Base-by-base conservation (phyloP, 306 rosid species). In the Corylus avellana region DNA sequence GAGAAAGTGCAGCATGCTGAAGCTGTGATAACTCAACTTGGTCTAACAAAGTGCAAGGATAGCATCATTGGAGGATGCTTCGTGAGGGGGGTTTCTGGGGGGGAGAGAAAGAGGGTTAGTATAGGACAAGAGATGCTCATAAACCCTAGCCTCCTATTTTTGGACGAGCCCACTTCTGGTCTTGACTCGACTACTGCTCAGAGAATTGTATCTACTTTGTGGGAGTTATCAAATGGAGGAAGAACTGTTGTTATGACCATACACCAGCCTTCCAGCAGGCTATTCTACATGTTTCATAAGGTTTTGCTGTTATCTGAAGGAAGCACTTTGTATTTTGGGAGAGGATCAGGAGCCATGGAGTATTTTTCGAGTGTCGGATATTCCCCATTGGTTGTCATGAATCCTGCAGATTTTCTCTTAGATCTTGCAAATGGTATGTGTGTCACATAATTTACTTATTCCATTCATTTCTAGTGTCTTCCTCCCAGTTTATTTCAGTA, bases 111-210 rank as follows among this genome's bases (percentile, higher is more conserved):
- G 73, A 90, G 97, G 81, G 95, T 93, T 57, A 93, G 97, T 48
- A 87, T 93, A 67, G 98, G 94, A 7, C 97, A 93, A 70, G 97
- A 91, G 76, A 72, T 93, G 85, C 86, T 93, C 10, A 81, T 90
- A 47, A 90, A 93, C 55, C 98, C 98, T 1, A 88, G 92, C 51
- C 78, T 93, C 79, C 80, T 93, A 79, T 78, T 93, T 42, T 72
- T 93, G 61, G 98, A 93, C 67, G 98, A 93, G 62, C 98, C 98
- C 1, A 91, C 97, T 0, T 93, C 98, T 0, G 97, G 97, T 2
- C 86, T 93, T 0, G 97, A 91, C 63, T 93, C 98, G 3, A 93
- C 97, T 9, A 91, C 90, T 2, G 92, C 98, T 8, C 93, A 91
- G 8, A 85, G 78, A 20, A 91, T 88, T 76, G 91, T 93, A 8